Conservation (phyloP, 2,329 filamentous ascomycete species). For the Fusarium veterinarium region DNA sequence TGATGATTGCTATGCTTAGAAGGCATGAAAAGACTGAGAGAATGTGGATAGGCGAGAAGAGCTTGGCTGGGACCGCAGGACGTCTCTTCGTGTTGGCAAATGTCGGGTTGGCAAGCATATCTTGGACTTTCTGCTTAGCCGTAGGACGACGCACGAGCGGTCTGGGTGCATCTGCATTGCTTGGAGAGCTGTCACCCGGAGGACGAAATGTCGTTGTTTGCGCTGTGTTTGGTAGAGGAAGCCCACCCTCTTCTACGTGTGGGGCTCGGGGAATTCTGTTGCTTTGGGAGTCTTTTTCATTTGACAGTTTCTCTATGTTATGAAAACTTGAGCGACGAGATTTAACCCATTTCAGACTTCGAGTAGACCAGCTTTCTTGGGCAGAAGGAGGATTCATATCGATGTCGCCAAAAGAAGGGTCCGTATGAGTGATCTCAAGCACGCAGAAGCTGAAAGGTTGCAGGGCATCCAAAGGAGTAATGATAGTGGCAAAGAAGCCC, state of each 20-base stretch:
- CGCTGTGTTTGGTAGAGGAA: constrained; percentile 12
- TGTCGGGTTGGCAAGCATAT: constrained; percentile 57
- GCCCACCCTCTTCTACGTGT: constrained; percentile 20
- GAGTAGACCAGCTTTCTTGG: constrained; percentile 13
- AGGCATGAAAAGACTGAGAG: constrained; percentile 63
- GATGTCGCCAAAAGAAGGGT: constrained; percentile 35
- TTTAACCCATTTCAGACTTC: constrained; percentile 22
- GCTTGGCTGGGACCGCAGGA: constrained; percentile 60
- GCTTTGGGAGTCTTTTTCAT: not conserved
- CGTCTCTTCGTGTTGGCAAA: constrained; percentile 52
- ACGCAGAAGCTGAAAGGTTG: constrained; percentile 61
- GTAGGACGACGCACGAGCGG: constrained; percentile 49
- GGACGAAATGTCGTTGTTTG: constrained; percentile 18
- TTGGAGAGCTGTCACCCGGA: not conserved
- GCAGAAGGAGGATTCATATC: constrained; percentile 11
- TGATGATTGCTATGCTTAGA: constrained; percentile 61
- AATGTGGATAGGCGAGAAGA: constrained; percentile 65
- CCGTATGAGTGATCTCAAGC: constrained; percentile 59
- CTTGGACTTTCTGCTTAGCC: constrained; percentile 55
- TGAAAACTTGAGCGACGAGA: constrained; percentile 5
- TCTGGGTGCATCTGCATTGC: constrained; percentile 14
- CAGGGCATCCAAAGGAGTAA: constrained; percentile 65
- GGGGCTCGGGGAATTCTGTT: constrained; percentile 21
- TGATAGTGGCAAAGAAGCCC: constrained; percentile 71
- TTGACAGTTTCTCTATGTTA: not conserved